phyloP scores from a whole-genome alignment of 371 early-diverging fungal genomes.

The Haplosporangium sp. region DNA sequence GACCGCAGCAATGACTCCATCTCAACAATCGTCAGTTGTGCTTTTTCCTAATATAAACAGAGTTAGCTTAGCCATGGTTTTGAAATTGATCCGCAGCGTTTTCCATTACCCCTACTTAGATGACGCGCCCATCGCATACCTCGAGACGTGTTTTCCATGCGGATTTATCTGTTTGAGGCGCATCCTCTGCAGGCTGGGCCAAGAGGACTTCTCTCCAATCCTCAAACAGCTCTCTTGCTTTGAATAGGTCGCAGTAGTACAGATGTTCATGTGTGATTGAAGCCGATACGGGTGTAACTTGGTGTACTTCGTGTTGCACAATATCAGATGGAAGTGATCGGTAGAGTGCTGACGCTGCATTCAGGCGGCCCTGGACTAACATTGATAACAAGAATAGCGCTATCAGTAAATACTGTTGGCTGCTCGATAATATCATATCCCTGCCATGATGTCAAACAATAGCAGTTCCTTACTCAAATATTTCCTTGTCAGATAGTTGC shows the following conservation, averaged over 20 bases:
- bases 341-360: constrained; percentile 36
- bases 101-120: neutral
- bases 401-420: neutral
- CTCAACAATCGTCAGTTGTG: constrained; percentile 17
- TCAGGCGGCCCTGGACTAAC: constrained; percentile 37
- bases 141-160: constrained; percentile 29
- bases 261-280: constrained; percentile 30
- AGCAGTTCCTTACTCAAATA: constrained; percentile 24
- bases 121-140: constrained; percentile 7
- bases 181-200: constrained; percentile 5
- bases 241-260: constrained; percentile 35
- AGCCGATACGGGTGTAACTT: neutral
- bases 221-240: constrained; percentile 25
- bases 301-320: constrained; percentile 9
- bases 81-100: neutral
- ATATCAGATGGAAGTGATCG: constrained; percentile 33
- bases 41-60: constrained; percentile 14
- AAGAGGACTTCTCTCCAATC: constrained; percentile 24
- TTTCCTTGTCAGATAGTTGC: constrained; percentile 35
- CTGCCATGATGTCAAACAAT: too few relatives aligned
- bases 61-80: neutral
- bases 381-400: neutral
- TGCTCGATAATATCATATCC: neutral
- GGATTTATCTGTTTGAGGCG: neutral
- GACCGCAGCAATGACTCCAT: constrained; percentile 32